Base-by-base conservation (phyloP, 2,329 filamentous ascomycete species). In the Neofusicoccum sp. region DNA sequence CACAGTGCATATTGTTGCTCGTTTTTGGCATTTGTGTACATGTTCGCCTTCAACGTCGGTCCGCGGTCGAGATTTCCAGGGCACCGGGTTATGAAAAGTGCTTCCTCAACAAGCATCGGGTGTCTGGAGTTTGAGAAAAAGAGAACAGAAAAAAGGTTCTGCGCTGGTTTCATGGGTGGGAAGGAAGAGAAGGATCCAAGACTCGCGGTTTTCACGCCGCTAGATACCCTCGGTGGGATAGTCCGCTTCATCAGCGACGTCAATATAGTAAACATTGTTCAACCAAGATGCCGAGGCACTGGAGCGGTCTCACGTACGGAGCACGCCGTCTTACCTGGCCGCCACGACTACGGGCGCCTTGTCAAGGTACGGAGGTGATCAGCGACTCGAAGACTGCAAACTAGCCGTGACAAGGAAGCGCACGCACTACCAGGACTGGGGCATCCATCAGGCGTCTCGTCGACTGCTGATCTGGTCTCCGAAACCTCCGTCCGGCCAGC, bases 21-120 rank as follows among this genome's bases (percentile, higher is more conserved):
- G 36, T 20, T 43, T 9, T 56, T 38, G 28, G 38, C 26, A 56
- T 56, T 56, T 56, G 51, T 56, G 34, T 33, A 56, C 31, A 12
- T 56, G 24, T 33, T 43, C 28, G 51, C 51, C 51, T 56, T 56
- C 51, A 43, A 56, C 51, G 38, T 43, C 51, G 51, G 51, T 34
- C 48, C 31, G 41, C 51, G 51, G 38, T 41, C 41, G 38, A 31
- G 28, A 12, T 28, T 12, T 36, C 33, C 49, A 20, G 33, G 49
- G 49, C 51, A 43, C 38, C 51, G 51, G 51, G 34, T 56, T 28
- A 43, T n/a, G 16, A 44, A 56, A 43, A 43, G 51, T 56, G 51
- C 51, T 56, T 56, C 51, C 38, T 43, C 51, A 56, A 56, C 51
- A 56, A 56, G 51, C 51, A 56, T 43, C 28, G 9, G 51, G 51